Evolutionary conservation across 768 basidiomycete species (phyloP).

Genomic region (Nidularia pulvinata): DNA sequence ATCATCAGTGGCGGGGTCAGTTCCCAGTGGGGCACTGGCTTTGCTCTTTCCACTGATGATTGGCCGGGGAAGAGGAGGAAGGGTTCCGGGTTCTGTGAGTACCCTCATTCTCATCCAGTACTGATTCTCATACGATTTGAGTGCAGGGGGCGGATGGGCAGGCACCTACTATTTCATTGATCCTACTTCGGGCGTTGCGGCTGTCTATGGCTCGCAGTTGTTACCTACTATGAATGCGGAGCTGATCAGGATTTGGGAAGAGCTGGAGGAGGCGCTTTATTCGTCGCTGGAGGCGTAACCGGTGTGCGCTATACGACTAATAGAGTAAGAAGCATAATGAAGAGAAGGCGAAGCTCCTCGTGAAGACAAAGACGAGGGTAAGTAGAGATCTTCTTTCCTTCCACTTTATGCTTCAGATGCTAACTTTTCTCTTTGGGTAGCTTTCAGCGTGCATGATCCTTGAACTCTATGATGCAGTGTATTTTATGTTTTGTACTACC

Average conservation of each 20-base stretch:
- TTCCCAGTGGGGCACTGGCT: slow-evolving; percentile 23
- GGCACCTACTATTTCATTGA: slow-evolving; percentile 30
- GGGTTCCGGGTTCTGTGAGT: slow-evolving; percentile 27
- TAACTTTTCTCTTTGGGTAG: too few species aligned
- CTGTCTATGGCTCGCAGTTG: slow-evolving; percentile 30
- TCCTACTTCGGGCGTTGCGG: slow-evolving; percentile 28
- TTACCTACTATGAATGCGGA: slow-evolving; percentile 19
- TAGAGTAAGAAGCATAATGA: too few species aligned
- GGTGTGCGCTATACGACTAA: too few species aligned
- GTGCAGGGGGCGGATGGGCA: slow-evolving; percentile 32
- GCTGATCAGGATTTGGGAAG: slow-evolving; percentile 11
- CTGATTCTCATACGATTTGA: too few species aligned
- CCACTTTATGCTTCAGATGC: too few species aligned
- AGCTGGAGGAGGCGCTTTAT: slow-evolving; percentile 20
- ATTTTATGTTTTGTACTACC: too few species aligned
- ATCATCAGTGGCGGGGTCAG: slow-evolving; percentile 3
- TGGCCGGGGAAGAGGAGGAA: slow-evolving; percentile 21
- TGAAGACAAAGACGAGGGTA: too few species aligned
- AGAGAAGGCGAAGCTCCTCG: too few species aligned
- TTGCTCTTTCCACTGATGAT: slow-evolving; percentile 21
- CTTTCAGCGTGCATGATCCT: too few species aligned
- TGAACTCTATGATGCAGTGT: too few species aligned
- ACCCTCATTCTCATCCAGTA: too few species aligned
- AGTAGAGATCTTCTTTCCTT: too few species aligned
- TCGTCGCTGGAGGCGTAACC: neutral